These are phyloP conservation scores for Trichoderma guizhouense DNA, from an alignment of 2,329 filamentous ascomycete genomes.

Conservation along the genomic window DNA sequence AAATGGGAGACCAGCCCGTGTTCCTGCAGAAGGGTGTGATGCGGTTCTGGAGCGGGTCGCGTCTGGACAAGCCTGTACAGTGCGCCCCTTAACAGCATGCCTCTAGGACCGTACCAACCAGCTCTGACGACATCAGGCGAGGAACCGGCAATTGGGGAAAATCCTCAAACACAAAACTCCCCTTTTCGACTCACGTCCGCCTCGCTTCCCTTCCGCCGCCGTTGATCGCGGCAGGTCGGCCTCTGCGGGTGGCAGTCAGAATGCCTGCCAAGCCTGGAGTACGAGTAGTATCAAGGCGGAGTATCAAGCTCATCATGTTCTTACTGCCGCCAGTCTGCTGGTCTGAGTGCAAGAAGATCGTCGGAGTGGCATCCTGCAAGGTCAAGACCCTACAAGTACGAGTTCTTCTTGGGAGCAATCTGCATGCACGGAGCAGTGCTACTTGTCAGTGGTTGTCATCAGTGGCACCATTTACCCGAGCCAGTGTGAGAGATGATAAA, in stretches of 20 bases:
- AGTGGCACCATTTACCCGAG: constrained; percentile 2
- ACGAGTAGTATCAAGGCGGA: not conserved
- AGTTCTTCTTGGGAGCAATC: not conserved
- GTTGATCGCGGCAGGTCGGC: constrained; percentile 8
- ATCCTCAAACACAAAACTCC: constrained; percentile 10
- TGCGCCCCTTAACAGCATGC: constrained; percentile 6
- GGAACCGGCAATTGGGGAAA: not conserved
- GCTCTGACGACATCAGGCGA: not conserved
- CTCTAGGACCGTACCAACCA: not conserved
- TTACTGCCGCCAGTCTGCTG: not conserved
- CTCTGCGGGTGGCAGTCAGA: not conserved
- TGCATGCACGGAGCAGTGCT: not conserved
- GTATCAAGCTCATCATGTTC: not conserved
- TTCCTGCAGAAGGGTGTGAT: constrained; percentile 22
- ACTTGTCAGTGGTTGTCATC: not conserved
- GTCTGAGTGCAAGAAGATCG: not conserved
- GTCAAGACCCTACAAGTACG: not conserved
- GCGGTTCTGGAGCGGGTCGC: constrained; percentile 16
- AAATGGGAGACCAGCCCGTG: constrained; percentile 6
- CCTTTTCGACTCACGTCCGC: constrained; percentile 12
- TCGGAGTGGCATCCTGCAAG: not conserved
- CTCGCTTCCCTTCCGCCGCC: constrained; percentile 10
- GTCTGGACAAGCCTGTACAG: not conserved
- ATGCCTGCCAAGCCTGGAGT: not conserved
- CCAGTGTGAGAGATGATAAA: constrained; percentile 4